These are phyloP conservation scores for Passalora sequoiae DNA, from an alignment of 2,329 filamentous ascomycete species.

Conservation along the genomic window DNA sequence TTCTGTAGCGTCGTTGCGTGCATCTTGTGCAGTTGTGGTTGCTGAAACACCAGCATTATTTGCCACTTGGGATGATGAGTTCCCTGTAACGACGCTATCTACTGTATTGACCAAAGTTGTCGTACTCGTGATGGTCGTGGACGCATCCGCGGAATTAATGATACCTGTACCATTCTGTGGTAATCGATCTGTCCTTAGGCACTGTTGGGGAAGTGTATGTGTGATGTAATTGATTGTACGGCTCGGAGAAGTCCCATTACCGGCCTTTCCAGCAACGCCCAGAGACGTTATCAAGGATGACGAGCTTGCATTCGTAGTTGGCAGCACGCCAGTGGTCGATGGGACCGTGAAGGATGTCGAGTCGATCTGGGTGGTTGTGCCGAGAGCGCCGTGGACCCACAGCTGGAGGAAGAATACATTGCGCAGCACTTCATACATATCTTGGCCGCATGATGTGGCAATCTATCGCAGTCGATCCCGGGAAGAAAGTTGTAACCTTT, in stretches of 20 bases:
- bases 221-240: constrained; percentile 78
- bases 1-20: no score
- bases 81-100: neutral
- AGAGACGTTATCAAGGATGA: constrained; percentile 5
- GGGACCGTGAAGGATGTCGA: constrained; percentile 8
- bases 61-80: neutral
- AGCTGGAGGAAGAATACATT: constrained; percentile 19
- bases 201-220: constrained; percentile 70
- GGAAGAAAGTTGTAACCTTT: no score
- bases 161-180: constrained; percentile 10
- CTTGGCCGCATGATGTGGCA: constrained; percentile 19
- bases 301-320: constrained; percentile 7
- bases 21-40: neutral
- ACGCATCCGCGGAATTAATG: neutral
- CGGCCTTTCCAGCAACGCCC: constrained; percentile 6
- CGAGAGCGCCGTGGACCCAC: constrained; percentile 15
- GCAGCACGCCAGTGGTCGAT: constrained; percentile 10
- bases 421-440: constrained; percentile 26
- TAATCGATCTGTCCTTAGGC: constrained; percentile 60
- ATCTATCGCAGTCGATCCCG: no score
- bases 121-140: neutral
- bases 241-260: constrained; percentile 40
- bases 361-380: constrained; percentile 9
- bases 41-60: neutral
- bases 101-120: neutral